Evolutionary conservation across 306 rosid genomes (phyloP), one percentile per base, ranked within the genome.

Genomic region (Trichosanthes cucumerina): DNA sequence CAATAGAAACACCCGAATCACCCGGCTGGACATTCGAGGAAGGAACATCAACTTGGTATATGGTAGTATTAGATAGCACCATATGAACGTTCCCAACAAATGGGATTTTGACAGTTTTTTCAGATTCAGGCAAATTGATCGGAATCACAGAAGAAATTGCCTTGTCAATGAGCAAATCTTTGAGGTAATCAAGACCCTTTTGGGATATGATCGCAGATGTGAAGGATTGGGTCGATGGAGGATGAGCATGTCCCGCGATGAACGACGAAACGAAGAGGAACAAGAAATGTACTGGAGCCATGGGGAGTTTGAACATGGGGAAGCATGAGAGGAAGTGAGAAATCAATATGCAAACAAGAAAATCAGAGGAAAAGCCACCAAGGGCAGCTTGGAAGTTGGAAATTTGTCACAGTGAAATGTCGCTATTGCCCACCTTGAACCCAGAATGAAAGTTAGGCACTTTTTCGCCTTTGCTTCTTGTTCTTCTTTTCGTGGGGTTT

Each of bases 161-260:
- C 79, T 86, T 63, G 9, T 82, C 59, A 11, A 86, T 82, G 54
- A 92, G 90, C 85, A 92, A 80, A 31, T 87, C 89, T 82, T 91
- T 89, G 16, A 91, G 85, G 81, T 91, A 92, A 89, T 89, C 88
- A 49, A 95, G 90, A 43, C 97, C 97, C 41, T 85, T 85, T 87
- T 88, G 90, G 80, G 97, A 88, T 34, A 92, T 85, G 44, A 78
- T 79, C 1, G 90, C 24, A 76, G 96, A 88, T 33, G 90, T 83
- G 83, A 86, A 95, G 84, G 87, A 82, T 77, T 88, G 85, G 46
- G 81, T 23, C 14, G 90, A 77, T 76, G 81, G 78, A 68, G 80
- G 47, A 82, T 85, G 88, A 66, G 92, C 66, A 78, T 83, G 50
- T 49, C 86, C 82, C 33, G 79, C 78, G 79, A 24, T 26, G 46